These are phyloP conservation scores for Amylostereum chailletii DNA, from an alignment of 1,284 basidiomycete genomes.

Conservation along the genomic window DNA sequence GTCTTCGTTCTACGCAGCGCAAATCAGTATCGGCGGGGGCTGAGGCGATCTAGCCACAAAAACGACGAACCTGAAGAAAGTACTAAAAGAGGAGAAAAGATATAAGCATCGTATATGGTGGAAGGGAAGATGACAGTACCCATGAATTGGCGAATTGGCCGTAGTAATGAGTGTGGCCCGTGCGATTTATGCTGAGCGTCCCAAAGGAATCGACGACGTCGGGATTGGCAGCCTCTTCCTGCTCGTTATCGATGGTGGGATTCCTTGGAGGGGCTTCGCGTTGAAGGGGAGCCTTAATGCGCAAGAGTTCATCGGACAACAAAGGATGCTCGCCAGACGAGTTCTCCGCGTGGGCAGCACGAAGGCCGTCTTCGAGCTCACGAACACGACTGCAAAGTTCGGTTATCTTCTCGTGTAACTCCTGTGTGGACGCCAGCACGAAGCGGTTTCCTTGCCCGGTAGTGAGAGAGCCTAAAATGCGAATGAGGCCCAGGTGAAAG, in stretches of 20 bases:
- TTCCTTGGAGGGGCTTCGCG: constrained; percentile 36
- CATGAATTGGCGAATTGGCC: constrained; percentile 59
- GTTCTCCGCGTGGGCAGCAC: constrained; percentile 36
- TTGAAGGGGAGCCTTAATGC: constrained; percentile 57
- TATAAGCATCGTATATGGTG: constrained; percentile 3
- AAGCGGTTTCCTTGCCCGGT: constrained; percentile 69
- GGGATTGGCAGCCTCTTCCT: constrained; percentile 33
- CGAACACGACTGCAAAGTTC: constrained; percentile 50
- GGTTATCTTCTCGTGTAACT: constrained; percentile 58
- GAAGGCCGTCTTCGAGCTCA: constrained; percentile 55
- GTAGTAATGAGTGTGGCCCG: constrained; percentile 54
- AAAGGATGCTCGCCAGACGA: constrained; percentile 45
- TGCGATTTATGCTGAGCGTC: constrained; percentile 42
- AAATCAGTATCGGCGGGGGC: background rate
- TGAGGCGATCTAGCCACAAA: background rate
- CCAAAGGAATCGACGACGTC: constrained; percentile 60
- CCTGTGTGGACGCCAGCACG: constrained; percentile 61
- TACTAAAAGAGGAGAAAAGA: constrained; percentile 20
- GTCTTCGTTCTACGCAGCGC: constrained; percentile 28
- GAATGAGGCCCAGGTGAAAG: too few species aligned
- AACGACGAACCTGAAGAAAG: constrained; percentile 24
- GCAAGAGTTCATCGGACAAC: constrained; percentile 49
- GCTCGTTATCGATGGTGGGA: constrained; percentile 29
- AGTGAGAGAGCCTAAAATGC: constrained; percentile 45
- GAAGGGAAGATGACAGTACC: constrained; percentile 31